These are phyloP conservation scores for Rhodotorula sp. DNA, from an alignment of 1,284 basidiomycete genomes.

Conservation along the genomic window DNA sequence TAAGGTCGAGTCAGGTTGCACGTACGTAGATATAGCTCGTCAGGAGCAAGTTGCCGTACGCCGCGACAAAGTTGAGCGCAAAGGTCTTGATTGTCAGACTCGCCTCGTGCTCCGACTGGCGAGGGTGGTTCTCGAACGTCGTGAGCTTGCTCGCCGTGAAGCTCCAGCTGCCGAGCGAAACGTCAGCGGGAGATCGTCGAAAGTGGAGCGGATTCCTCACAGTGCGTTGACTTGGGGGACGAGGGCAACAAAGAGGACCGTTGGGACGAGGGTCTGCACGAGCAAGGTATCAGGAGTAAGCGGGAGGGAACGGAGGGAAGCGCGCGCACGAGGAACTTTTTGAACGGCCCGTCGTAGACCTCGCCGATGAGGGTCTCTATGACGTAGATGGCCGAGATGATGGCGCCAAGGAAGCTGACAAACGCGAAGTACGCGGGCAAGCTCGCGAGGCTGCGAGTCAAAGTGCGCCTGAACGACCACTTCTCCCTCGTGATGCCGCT, in stretches of 20 bases:
- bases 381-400: constrained; percentile 49
- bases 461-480: constrained; percentile 23
- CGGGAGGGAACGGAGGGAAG: not conserved
- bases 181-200: not conserved
- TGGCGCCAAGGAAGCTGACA: constrained; percentile 64
- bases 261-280: constrained; percentile 71
- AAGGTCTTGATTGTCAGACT: constrained; percentile 91
- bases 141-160: constrained; percentile 69
- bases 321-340: constrained; percentile 66
- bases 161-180: constrained; percentile 60
- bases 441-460: constrained; percentile 56
- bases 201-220: not conserved
- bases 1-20: not conserved
- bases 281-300: not conserved
- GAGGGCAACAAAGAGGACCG: constrained; percentile 74
- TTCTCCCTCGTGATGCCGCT: constrained; percentile 34
- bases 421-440: constrained; percentile 77
- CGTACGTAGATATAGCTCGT: constrained; percentile 73
- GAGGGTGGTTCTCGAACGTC: constrained; percentile 80
- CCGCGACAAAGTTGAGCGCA: constrained; percentile 79
- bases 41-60: constrained; percentile 62
- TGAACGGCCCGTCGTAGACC: constrained; percentile 81
- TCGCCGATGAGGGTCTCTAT: constrained; percentile 49
- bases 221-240: constrained; percentile 76
- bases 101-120: constrained; percentile 57